phyloP scores from a whole-genome alignment of 1,139 yeast genomes.

The Schizosaccharomyces versatilis region DNA sequence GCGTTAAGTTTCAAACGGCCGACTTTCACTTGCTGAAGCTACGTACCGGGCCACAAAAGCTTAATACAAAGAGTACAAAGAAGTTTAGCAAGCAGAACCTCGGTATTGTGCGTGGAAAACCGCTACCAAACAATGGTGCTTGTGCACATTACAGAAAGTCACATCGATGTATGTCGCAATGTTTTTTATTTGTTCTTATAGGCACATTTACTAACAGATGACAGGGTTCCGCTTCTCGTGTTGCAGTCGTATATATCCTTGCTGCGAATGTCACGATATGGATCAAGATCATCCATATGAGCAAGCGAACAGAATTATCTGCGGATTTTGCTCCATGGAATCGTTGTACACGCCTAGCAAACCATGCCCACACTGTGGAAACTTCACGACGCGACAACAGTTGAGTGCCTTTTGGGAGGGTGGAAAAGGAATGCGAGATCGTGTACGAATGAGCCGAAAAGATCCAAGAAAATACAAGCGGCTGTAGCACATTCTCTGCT shows the following conservation, averaged over 20 bases:
- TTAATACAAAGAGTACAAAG: conserved; percentile 4
- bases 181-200: not conserved
- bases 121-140: conserved; percentile 22
- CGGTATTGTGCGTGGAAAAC: conserved; percentile 21
- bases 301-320: conserved; percentile 21
- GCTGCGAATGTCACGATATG: conserved; percentile 24
- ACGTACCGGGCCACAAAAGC: not conserved
- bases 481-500: conserved; percentile 14
- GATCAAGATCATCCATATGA: conserved; percentile 21
- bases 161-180: conserved; percentile 15
- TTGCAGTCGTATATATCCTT: conserved; percentile 23
- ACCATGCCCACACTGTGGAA: conserved; percentile 8
- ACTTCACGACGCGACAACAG: conserved; percentile 12
- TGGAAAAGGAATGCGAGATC: conserved; percentile 25
- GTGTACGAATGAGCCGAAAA: conserved; percentile 21
- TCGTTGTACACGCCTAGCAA: conserved; percentile 19
- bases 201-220: not conserved
- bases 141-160: conserved; percentile 24
- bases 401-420: conserved; percentile 25
- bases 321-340: conserved; percentile 25
- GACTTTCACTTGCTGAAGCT: not conserved
- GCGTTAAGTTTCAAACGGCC: not conserved
- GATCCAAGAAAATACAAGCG: conserved; percentile 24
- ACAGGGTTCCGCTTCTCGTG: conserved; percentile 24
- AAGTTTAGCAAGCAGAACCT: conserved; percentile 16